Base-by-base conservation (phyloP, 805 yeast species). In the Wickerhamia fluorescens region DNA sequence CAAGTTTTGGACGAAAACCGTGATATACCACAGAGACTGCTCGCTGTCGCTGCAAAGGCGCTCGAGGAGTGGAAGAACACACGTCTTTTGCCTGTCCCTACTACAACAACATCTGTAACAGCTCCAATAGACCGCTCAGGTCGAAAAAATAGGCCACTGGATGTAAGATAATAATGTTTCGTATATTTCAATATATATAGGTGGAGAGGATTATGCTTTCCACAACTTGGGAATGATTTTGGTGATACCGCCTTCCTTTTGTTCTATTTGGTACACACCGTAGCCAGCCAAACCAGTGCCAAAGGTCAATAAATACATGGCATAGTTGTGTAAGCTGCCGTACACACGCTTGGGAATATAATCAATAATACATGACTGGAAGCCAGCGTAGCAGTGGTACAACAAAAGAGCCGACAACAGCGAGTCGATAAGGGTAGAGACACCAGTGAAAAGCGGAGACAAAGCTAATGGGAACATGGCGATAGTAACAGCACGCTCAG, bases 291-390 rank as follows among this genome's bases (percentile, higher is more conserved):
- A 56, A 15, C 70, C 67, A 14, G 84, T 66, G 25, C 92, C 89
- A 15, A 75, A 51, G 21, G 75, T 63, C 47, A 83, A 63, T 27
- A 76, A 47, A 41, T 68, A 66, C 70, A 72, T 71, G 33, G 84
- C 82, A 35, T 52, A 53, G 34, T 61, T 66, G 56, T 80, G 84
- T 68, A 71, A 68, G 19, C 64, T 40, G 10, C 88, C 87, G 45
- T 71, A 83, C 20, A 76, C 83, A 61, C 89, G 72, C 49, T 61
- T 61, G 29, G 89, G 92, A 31, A 83, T 77, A 58, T 81, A 80
- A 55, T 83, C 92, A 33, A 71, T 71, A 43, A 83, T 82, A 65
- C 92, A 80, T 24, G 84, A 66, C 47, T 75, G 77, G 64, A 81
- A 75, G 3, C 92, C 94, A 27, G 74, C 73, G 51, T 71, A 73